A percentile compares a stretch with the other conserved stretches of the same genome.
Evolutionary conservation across 1,284 basidiomycete species (phyloP).

Genomic region (Exsudoporus floridanus): DNA sequence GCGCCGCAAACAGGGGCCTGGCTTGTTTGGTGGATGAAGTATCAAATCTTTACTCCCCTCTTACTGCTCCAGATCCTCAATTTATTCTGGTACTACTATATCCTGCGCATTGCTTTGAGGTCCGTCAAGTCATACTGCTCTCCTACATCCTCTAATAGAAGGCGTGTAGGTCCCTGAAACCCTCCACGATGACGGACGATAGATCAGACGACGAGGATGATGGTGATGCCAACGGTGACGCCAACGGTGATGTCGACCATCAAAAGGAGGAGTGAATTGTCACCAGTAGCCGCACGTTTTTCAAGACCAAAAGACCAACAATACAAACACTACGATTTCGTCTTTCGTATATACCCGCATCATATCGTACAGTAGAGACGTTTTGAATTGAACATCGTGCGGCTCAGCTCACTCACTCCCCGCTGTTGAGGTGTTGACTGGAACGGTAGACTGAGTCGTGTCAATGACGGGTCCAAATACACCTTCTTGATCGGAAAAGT

Average conservation of each 20-base stretch:
- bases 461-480: conserved; percentile 37
- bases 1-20: conserved; percentile 65
- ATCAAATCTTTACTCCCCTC: conserved; percentile 78
- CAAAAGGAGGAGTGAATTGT: conserved; percentile 37
- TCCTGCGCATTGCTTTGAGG: conserved; percentile 65
- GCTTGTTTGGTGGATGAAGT: conserved; percentile 77
- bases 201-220: conserved; percentile 72
- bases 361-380: conserved; percentile 8
- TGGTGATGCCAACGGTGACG: conserved; percentile 27
- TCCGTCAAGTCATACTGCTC: conserved; percentile 17
- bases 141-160: background rate
- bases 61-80: conserved; percentile 80
- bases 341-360: conserved; percentile 11
- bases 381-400: background rate
- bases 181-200: conserved; percentile 39
- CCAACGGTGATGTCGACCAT: conserved; percentile 23
- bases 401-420: conserved; percentile 3
- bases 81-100: conserved; percentile 88
- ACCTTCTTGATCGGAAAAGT: conserved; percentile 57
- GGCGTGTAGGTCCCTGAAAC: conserved; percentile 15
- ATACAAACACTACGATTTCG: conserved; percentile 1
- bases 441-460: background rate
- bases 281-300: background rate
- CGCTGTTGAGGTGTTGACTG: conserved; percentile 3
- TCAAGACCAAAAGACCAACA: conserved; percentile 4